Evolutionary conservation across 1,284 basidiomycete genomes (phyloP).

Genomic region (Amanita bisporigera): DNA sequence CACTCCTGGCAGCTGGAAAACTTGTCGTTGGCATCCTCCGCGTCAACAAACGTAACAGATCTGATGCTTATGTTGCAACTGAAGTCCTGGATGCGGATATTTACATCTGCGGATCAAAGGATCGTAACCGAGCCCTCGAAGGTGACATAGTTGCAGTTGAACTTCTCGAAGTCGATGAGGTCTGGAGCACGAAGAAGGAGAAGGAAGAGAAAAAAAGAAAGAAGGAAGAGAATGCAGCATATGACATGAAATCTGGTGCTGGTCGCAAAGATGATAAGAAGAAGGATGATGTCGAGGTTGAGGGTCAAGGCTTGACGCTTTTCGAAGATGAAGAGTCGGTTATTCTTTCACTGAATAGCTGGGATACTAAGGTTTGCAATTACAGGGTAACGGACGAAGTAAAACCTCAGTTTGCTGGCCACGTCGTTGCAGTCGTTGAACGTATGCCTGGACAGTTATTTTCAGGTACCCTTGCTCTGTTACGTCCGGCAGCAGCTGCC

Average conservation of each 20-base stretch:
- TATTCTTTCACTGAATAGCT: slow-evolving; percentile 3
- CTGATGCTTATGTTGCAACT: slow-evolving; percentile 99
- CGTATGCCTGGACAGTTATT: slow-evolving; percentile 99
- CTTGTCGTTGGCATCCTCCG: slow-evolving; percentile 97
- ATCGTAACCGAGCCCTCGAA: slow-evolving; percentile 97
- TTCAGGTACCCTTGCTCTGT: slow-evolving; percentile 94
- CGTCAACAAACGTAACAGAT: slow-evolving; percentile 99
- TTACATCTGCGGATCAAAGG: slow-evolving; percentile 98
- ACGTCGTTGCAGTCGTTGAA: slow-evolving; percentile 98
- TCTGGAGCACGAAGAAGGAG: slow-evolving; percentile 99
- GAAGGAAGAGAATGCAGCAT: slow-evolving; percentile 98
- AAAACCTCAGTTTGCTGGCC: slow-evolving; percentile 96
- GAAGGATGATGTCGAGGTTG: slow-evolving; percentile 99
- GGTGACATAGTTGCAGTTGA: slow-evolving; percentile 99
- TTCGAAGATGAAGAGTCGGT: slow-evolving; percentile 97
- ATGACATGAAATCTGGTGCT: slow-evolving; percentile 76
- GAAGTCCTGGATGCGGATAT: slow-evolving; percentile 99
- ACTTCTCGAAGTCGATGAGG: slow-evolving; percentile 96
- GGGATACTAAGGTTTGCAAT: slow-evolving; percentile 7
- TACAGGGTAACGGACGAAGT: slow-evolving; percentile 92
- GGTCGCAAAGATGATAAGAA: slow-evolving; percentile 98
- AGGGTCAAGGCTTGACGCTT: slow-evolving; percentile 95
- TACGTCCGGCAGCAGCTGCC: slow-evolving; percentile 96
- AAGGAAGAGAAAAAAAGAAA: slow-evolving; percentile 99
- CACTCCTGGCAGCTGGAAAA: slow-evolving; percentile 97